Conservation (phyloP, 2,329 filamentous ascomycete species). For the Plenodomus lindquistii region DNA sequence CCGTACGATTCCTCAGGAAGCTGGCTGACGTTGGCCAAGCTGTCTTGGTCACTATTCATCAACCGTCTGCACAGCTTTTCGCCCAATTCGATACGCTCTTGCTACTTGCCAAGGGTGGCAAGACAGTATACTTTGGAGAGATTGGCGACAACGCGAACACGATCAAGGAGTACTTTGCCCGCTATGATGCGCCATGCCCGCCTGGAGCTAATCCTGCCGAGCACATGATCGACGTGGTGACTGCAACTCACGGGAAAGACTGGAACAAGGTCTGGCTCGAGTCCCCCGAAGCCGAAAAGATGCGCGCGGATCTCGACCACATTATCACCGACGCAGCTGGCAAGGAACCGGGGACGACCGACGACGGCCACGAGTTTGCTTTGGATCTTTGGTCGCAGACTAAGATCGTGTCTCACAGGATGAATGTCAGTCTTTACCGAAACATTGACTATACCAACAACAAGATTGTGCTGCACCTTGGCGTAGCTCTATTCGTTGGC, state of each 20-base stretch:
- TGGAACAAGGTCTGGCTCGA: slow-evolving; percentile 47
- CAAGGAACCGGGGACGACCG: slow-evolving; percentile 42
- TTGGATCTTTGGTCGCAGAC: slow-evolving; percentile 27
- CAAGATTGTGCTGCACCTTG: slow-evolving; percentile 29
- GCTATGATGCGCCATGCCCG: slow-evolving; percentile 59
- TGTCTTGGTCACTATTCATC: slow-evolving; percentile 84
- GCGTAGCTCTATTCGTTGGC: slow-evolving; percentile 28
- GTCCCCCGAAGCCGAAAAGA: slow-evolving; percentile 37
- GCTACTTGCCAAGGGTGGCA: slow-evolving; percentile 72
- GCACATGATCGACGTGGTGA: slow-evolving; percentile 79
- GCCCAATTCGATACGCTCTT: slow-evolving; percentile 81
- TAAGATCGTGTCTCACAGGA: slow-evolving; percentile 25
- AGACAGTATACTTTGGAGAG: slow-evolving; percentile 82
- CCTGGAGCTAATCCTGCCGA: slow-evolving; percentile 60
- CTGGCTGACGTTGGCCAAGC: slow-evolving; percentile 76
- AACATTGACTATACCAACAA: slow-evolving; percentile 34
- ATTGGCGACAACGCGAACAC: slow-evolving; percentile 71
- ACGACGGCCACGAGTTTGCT: slow-evolving; percentile 46
- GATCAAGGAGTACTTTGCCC: slow-evolving; percentile 59
- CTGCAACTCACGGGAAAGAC: slow-evolving; percentile 40
- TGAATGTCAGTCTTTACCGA: slow-evolving; percentile 27
- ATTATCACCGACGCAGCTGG: slow-evolving; percentile 44
- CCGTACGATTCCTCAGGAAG: slow-evolving; percentile 72
- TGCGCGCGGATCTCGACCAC: slow-evolving; percentile 42
- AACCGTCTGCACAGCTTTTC: slow-evolving; percentile 79